Conservation (phyloP, 805 yeast species). For the Myxozyma kluyveri region DNA sequence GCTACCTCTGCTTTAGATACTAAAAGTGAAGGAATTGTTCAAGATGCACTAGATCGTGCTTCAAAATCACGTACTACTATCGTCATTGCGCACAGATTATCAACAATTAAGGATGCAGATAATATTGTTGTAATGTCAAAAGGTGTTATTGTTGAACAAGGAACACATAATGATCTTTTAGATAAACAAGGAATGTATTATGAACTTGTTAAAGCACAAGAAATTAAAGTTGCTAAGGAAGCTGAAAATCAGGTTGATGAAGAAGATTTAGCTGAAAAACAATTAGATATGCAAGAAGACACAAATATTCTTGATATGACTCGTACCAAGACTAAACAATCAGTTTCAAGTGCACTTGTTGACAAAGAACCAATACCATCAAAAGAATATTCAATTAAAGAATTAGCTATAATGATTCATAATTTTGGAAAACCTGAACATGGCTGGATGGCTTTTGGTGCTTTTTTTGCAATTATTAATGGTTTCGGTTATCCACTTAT, state of each 20-base stretch:
- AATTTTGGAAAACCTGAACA: constrained; percentile 13
- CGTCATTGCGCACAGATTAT: constrained; percentile 84
- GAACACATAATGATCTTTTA: constrained; percentile 43
- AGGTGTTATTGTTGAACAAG: constrained; percentile 52
- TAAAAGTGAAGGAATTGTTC: constrained; percentile 58
- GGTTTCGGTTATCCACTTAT: constrained; percentile 21
- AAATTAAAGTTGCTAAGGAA: constrained; percentile 36
- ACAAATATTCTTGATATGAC: constrained; percentile 17
- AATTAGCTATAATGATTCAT: constrained; percentile 2
- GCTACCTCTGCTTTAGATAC: constrained; percentile 68
- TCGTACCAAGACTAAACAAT: constrained; percentile 14
- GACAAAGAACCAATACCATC: neutral
- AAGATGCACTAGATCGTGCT: constrained; percentile 46
- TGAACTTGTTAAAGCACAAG: constrained; percentile 42
- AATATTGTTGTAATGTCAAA: constrained; percentile 51
- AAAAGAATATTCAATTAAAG: neutral
- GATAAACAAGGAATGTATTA: constrained; percentile 35
- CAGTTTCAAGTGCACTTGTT: constrained; percentile 17
- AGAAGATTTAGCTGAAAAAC: constrained; percentile 4
- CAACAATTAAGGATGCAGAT: constrained; percentile 71
- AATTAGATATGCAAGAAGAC: constrained; percentile 15
- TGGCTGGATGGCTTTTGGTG: constrained; percentile 5
- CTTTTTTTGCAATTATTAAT: constrained; percentile 17
- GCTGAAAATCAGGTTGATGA: too few species aligned
- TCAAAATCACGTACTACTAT: constrained; percentile 51